Evolutionary conservation across 805 yeast genomes (phyloP), one percentile per base, ranked within the genome.

Genomic region (Pichia thaimueangensis): DNA sequence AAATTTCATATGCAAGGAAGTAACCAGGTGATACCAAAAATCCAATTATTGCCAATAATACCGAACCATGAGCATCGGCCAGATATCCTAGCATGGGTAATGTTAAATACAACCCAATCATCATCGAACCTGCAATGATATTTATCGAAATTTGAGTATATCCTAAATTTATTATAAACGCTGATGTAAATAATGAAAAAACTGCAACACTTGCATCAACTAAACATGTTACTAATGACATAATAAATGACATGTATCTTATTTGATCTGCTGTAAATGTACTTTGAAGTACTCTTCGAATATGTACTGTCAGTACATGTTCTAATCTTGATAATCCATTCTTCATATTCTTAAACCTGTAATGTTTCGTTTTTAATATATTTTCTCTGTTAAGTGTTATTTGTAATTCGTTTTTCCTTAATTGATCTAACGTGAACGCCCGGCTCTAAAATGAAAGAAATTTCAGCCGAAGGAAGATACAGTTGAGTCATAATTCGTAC

Each of bases 21-120:
- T 88, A 88, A 16, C 87, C 81, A 0, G 93, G 88, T 52, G 82
- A 82, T 22, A 81, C 65, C 39, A 75, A 44, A 33, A 80, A 62
- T 4, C 89, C 74, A 16, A 85, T 52, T 22, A 80, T 51, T 5
- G 89, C 80, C 33, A 88, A 59, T 13, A 82, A 56, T 10, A 83
- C 83, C 1, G 95, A 88, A 0, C 96, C 95, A 55, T 82, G 85
- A n/a, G 80, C 68, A 57, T 88, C 96, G 3, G 93, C 88, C 38
- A 86, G 63, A 49, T 83, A 76, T 0, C 97, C 97, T 33, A 88
- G 61, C 0, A 82, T 55, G 0, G 97, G 97, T 6, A 91, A 76
- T 9, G 91, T 80, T 40, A 87, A 59, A 58, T 91, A 93, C 77
- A 86, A 78, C 2, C 97, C 97, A 45, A 84, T 59, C 23, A 84